Base-by-base conservation (phyloP, 306 rosid genomes). In the Macrotyloma uniflorum region DNA sequence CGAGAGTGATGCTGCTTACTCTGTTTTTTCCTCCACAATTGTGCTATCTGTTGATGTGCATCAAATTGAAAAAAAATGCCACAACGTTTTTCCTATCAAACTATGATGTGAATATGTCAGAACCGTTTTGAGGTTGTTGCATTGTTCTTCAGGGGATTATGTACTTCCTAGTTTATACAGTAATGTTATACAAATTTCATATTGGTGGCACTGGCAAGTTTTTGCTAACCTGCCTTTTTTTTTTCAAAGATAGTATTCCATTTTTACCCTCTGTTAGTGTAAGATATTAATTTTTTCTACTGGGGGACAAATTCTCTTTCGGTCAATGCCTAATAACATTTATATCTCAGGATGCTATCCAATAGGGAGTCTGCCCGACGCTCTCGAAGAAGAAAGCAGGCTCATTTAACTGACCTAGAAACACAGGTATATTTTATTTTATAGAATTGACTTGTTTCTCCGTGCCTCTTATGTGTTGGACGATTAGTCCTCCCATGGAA, bases 311-410 rank as follows among this genome's bases (percentile, higher is more conserved):
- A 32, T 71, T 79, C 7, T 63, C 16, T 57, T 68, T 85, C 18
- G 16, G 40, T 75, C 46, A 61, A 45, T 61, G 76, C 42, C 49
- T 75, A 72, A 54, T 54, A 79, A 33, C 14, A 84, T 70, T 51
- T 70, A 33, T 74, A 59, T 86, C 43, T 24, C 91, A 95, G 98
- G 91, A 95, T 95, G 98, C 96, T 95, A 77, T 95, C 98, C 61
- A 95, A 95, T 82, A 88, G 98, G 83, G 98, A 95, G 88, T 95
- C 98, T 19, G 98, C 98, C 23, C 89, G 98, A 71, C 98, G 98
- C 82, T 95, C 98, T 69, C 91, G 98, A 83, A 86, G 97, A 89
- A 86, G 97, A 89, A 95, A 95, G 86, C 98, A 95, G 85, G 98
- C 98, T 33, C 98, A 95, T 89, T 83, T 95, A 86, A 88, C 88